Evolutionary conservation across 2,329 filamentous ascomycete species (phyloP), one percentile per base, ranked within the genome.

Genomic region (Penicillium sp.): DNA sequence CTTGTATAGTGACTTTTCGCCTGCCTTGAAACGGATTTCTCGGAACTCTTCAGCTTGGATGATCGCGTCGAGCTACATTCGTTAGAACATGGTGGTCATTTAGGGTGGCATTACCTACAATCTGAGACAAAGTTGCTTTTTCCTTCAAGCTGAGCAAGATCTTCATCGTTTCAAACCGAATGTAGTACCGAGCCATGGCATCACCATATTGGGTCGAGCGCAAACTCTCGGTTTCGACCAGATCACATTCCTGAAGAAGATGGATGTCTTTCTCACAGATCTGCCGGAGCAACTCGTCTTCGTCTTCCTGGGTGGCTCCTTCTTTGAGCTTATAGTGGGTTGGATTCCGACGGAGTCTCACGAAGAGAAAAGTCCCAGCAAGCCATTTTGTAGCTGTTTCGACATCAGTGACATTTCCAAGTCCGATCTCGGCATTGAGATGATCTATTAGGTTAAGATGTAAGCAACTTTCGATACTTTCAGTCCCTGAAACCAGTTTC

Each of bases 361-460:
- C 86, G 58, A 87, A 88, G 8, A 95, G 77, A 64, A 95, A 95
- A 0, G 90, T 94, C 1, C 89, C 85, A 6, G 77, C 77, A 20
- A 96, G 82, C 90, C 90, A 96, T 57, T 77, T 80, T 58, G 86
- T 86, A 11, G 90, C 90, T 0, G 86, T 84, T 1, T 79, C 69
- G 0, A 87, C 69, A 61, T 87, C 82, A 5, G 76, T 81, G 51
- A 95, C 85, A 0, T 89, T 92, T 0, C 88, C 87, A 1, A 95
- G 78, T 1, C 87, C 87, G 46, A 93, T 88, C 67, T 95, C 90
- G 2, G 90, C 90, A 66, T 95, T 95, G 42, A 96, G 73, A 65
- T 95, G 90, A 60, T 93, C 89, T 47, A 92, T 87, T 0, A 96
- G 75, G 62, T 93, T 91, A 26, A 85, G 77, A 72, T 96, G 90